A percentile compares a stretch with the other conserved stretches of the same genome.
These are phyloP conservation scores for Pichia sp. DNA, from an alignment of 1,139 yeast species.

Conservation along the genomic window DNA sequence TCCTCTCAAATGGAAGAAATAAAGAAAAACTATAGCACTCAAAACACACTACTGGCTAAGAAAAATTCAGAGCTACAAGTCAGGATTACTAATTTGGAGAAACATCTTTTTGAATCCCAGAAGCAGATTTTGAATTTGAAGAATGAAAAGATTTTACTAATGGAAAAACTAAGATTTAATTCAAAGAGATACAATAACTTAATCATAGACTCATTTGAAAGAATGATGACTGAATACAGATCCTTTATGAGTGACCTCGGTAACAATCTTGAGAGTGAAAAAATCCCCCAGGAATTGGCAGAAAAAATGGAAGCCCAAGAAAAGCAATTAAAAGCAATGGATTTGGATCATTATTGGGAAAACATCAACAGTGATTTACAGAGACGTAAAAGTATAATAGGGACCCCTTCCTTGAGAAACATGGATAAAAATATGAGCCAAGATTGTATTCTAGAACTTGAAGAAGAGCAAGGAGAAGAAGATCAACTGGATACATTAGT, in stretches of 20 bases:
- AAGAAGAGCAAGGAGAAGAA: slow-evolving; percentile 4
- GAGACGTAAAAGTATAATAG: slow-evolving; percentile 10
- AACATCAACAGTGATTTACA: slow-evolving; percentile 8
- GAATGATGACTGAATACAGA: slow-evolving; percentile 33
- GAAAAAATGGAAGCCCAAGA: background rate
- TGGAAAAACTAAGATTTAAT: slow-evolving; percentile 28
- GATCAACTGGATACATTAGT: background rate
- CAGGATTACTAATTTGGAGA: slow-evolving; percentile 44
- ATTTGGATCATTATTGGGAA: slow-evolving; percentile 10
- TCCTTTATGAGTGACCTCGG: slow-evolving; percentile 9
- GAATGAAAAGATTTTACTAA: slow-evolving; percentile 25
- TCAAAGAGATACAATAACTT: slow-evolving; percentile 33
- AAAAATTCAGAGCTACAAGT: slow-evolving; percentile 44
- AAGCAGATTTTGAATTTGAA: slow-evolving; percentile 37
- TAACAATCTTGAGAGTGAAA: slow-evolving; percentile 1
- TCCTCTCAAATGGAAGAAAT: too few species aligned
- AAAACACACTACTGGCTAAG: slow-evolving; percentile 48
- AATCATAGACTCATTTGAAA: slow-evolving; percentile 36
- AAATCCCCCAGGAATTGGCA: slow-evolving; percentile 1
- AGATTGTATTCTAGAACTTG: background rate
- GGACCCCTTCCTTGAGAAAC: background rate
- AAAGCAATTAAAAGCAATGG: background rate
- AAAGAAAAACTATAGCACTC: slow-evolving; percentile 15
- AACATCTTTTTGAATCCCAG: slow-evolving; percentile 36
- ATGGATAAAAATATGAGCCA: too few species aligned